Base-by-base conservation (phyloP, 805 yeast genomes). In the Naumovozyma baii region DNA sequence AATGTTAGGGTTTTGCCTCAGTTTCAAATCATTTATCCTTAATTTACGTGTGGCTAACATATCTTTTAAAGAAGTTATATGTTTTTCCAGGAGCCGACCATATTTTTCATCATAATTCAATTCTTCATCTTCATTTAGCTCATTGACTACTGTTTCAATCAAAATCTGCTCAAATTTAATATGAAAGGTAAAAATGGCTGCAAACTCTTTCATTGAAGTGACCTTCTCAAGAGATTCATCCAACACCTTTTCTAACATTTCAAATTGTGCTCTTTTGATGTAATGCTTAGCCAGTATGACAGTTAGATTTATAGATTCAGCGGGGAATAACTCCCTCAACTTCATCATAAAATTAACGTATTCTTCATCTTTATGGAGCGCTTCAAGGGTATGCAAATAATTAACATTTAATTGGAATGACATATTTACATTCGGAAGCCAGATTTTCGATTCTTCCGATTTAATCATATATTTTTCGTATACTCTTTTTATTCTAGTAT, bases 11-110 rank as follows among this genome's bases (percentile, higher is more conserved):
- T 79, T 72, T 47, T 76, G 80, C 32, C 82, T 67, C 4, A 87
- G 50, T 42, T 73, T 65, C 20, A 85, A 76, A 50, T 85, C 94
- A 52, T 74, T 85, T 10, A 83, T 49, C 33, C 79, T 54, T 25
- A 81, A 55, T 1, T 73, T 68, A 46, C 92, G 68, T 12, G 70
- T 54, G n/a, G 71, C 68, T 46, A 85, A 54, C 18, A 86, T 58
- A 17, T 61, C 58, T 45, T 79, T 83, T 45, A 80, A 73, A 35
- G 59, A 57, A 14, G 54, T 60, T 57, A 81, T 55, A 39, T 54
- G 56, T 4, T 34, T 18, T 13, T 69, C 54, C 18, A 72, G 51
- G 32, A 72, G 74, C 5, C 76, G 47, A 20, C 68, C 66, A 16
- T 49, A 48, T 10, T 22, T 31, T 1, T 62, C 13, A 54, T 39